phyloP scores from a whole-genome alignment of 2,329 filamentous ascomycete species.

The Hypoxylon sp. region DNA sequence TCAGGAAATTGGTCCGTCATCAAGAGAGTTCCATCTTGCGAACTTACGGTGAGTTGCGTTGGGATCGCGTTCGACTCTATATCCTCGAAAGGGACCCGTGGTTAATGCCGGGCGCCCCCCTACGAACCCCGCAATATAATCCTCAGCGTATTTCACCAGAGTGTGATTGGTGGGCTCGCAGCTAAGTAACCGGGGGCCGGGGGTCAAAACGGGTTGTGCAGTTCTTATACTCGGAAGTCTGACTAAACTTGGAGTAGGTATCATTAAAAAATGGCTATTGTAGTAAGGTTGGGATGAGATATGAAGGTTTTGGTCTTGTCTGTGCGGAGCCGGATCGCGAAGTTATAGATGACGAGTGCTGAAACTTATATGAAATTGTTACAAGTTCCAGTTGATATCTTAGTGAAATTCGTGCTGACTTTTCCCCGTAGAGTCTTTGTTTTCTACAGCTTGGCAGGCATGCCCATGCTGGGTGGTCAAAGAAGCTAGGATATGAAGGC shows the following conservation, averaged over 20 bases:
- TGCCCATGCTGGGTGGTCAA: not conserved
- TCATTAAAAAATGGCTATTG: not conserved
- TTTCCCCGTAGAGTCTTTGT: not conserved
- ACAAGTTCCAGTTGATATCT: not conserved
- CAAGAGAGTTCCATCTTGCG: not conserved
- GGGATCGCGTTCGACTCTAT: slow-evolving; percentile 8
- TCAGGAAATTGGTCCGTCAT: not conserved
- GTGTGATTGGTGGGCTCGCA: slow-evolving; percentile 27
- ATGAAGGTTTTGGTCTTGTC: not conserved
- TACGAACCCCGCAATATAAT: slow-evolving; percentile 28
- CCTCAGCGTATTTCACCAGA: slow-evolving; percentile 14
- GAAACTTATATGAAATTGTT: not conserved
- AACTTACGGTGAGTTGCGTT: slow-evolving; percentile 12
- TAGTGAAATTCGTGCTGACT: not conserved
- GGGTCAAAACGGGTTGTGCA: slow-evolving; percentile 1
- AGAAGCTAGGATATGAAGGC: not conserved
- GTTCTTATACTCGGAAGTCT: slow-evolving; percentile 8
- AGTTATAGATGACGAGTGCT: not conserved
- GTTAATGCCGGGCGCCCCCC: slow-evolving; percentile 27
- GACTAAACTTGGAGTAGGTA: not conserved
- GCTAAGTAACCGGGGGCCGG: not conserved
- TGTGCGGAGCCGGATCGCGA: not conserved
- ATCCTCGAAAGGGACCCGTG: slow-evolving; percentile 1
- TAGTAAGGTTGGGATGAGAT: not conserved
- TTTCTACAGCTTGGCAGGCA: not conserved